Base-by-base conservation (phyloP, 73 alveolate species). In the Paramecium bursaria region DNA sequence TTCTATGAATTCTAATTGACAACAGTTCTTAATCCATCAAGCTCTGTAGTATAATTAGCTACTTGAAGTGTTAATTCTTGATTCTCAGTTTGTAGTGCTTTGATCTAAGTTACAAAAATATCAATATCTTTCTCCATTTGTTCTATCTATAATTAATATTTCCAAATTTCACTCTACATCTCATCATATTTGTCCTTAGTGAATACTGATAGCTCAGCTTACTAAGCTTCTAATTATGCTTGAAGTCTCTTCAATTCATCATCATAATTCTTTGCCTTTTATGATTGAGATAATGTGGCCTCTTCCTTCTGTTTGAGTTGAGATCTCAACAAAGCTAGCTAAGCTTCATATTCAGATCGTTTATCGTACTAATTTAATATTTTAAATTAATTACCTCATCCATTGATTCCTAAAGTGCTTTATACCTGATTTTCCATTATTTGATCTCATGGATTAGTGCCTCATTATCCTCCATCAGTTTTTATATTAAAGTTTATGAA, bases 171-270 rank as follows among this genome's bases (percentile, higher is more conserved):
- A 5, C 44, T 6, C 44, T 67, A 42, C 7, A 67, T 3, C 22
- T 67, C 82, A 13, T 67, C 82, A 67, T 39, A 67, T 67, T 47
- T 67, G 15, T 67, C 82, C 7, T 42, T 39, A 67, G 26, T 67
- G 27, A 11, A 67, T 4, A 67, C 82, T 39, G 26, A 39, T 2
- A 67, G 33, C 33, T 67, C 44, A 67, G 53, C 19, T 14, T 67
- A 3, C 44, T 53, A 53, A 7, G 27, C 10, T 35, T 67, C 82
- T 23, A 67, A 67, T 67, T 67, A 42, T 14, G 50, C 35, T 67
- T 14, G 19, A 17, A 67, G 17, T 67, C 35, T 2, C 6, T 35
- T 47, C 44, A 67, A 67, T 67, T 67, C 10, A 35, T 42, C 35
- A 39, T 67, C 82, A 67, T 67, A 67, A 33, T 67, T 46, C 0